These are phyloP conservation scores for Rhizomucor pusillus DNA, from an alignment of 371 early-diverging fungal species.

Conservation along the genomic window DNA sequence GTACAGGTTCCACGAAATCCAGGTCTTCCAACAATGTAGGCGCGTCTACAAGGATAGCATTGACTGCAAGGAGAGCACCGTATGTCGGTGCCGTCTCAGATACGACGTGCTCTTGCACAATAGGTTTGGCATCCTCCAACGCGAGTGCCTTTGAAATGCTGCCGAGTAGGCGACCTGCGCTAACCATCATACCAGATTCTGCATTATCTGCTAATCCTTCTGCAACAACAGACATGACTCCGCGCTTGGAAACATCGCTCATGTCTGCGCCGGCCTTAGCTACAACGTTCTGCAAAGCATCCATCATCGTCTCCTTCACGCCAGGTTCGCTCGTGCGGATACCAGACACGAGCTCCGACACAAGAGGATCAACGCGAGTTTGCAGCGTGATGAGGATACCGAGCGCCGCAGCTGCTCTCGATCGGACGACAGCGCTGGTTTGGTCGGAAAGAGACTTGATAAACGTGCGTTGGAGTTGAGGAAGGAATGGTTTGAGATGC, in stretches of 20 bases:
- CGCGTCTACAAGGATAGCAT: conserved; percentile 46
- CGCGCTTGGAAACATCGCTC: conserved; percentile 59
- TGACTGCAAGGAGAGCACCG: conserved; percentile 47
- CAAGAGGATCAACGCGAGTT: conserved; percentile 83
- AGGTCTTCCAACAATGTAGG: conserved; percentile 46
- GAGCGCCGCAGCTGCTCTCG: conserved; percentile 80
- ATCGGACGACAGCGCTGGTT: conserved; percentile 66
- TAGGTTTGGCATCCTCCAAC: conserved; percentile 9
- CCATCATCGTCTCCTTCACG: conserved; percentile 67
- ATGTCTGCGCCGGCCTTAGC: conserved; percentile 52
- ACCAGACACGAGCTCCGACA: conserved; percentile 79
- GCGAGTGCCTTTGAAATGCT: conserved; percentile 12
- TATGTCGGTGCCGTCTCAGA: conserved; percentile 31
- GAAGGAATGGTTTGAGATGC: conserved; percentile 93
- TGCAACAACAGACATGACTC: conserved; percentile 47
- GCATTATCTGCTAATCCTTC: conserved; percentile 43
- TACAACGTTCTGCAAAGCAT: conserved; percentile 60
- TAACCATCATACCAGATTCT: conserved; percentile 15
- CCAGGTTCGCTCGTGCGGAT: conserved; percentile 56
- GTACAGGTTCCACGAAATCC: conserved; percentile 15
- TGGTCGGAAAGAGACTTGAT: conserved; percentile 87
- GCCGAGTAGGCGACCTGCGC: conserved; percentile 43
- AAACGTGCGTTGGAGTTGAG: conserved; percentile 96
- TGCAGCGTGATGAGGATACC: conserved; percentile 78
- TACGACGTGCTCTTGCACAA: conserved; percentile 31